Conservation (phyloP, 2,329 filamentous ascomycete species). For the Epichloe aotearoae region DNA sequence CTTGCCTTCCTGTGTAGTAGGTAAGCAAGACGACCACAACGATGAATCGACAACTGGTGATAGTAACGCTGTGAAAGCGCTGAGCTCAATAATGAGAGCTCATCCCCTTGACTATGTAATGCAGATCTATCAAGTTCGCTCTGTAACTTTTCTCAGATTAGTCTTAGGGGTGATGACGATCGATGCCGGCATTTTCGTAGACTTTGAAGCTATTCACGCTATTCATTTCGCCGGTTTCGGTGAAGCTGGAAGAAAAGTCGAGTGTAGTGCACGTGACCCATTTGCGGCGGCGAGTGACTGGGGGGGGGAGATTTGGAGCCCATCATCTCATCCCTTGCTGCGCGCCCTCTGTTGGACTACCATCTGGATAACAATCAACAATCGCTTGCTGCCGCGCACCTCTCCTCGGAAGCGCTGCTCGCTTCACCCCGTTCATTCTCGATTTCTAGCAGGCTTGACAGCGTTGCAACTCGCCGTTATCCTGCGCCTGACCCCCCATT, state of each 20-base stretch:
- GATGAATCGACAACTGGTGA: no score
- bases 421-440: neutral
- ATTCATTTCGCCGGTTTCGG: neutral
- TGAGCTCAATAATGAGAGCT: no score
- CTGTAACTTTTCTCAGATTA: no score
- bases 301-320: neutral
- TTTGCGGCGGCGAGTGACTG: neutral
- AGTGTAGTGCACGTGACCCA: neutral
- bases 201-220: neutral
- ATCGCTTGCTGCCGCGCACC: neutral
- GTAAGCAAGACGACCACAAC: no score
- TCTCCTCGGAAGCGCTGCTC: constrained; percentile 7
- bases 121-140: no score
- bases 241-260: neutral
- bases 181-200: no score
- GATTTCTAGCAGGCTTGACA: neutral
- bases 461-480: neutral
- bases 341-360: neutral
- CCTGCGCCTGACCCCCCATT: constrained; percentile 4
- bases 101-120: no score
- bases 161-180: no score
- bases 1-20: no score
- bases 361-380: neutral
- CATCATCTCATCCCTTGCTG: neutral
- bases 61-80: no score